Evolutionary conservation across 2,329 filamentous ascomycete species (phyloP).

Genomic region (Aspergillus hiratsukae): DNA sequence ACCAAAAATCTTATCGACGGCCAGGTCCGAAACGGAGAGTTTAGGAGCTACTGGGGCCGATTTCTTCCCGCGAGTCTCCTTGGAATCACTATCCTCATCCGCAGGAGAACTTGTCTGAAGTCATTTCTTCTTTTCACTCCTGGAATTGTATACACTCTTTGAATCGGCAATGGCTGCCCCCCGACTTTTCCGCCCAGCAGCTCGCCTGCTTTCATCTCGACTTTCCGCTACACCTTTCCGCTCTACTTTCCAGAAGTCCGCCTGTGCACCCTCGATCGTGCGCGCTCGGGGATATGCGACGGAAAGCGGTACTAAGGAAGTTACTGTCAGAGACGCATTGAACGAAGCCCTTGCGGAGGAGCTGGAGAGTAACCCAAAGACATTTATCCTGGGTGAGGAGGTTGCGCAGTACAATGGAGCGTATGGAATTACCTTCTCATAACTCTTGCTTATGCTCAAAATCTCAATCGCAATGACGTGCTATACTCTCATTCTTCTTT

Average conservation of each 20-base stretch:
- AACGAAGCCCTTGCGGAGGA: conserved; percentile 98
- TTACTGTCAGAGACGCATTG: conserved; percentile 93
- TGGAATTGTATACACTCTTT: conserved; percentile 23
- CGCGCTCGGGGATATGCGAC: conserved; percentile 54
- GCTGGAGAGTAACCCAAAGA: conserved; percentile 88
- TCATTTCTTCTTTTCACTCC: conserved; percentile 14
- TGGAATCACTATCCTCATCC: conserved; percentile 7
- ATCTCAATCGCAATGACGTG: neutral
- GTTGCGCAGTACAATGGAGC: conserved; percentile 99
- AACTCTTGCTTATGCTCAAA: neutral
- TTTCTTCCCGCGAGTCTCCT: conserved; percentile 7
- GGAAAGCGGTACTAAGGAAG: conserved; percentile 69
- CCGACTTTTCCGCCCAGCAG: conserved; percentile 61
- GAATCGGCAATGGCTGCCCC: conserved; percentile 52
- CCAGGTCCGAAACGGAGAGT: conserved; percentile 5
- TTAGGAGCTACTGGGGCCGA: conserved; percentile 6
- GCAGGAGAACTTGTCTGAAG: conserved; percentile 5
- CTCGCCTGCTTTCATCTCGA: conserved; percentile 57
- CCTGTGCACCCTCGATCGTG: conserved; percentile 45
- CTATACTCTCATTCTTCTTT: conserved; percentile 6
- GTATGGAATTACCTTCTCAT: conserved; percentile 41
- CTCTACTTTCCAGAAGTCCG: conserved; percentile 50
- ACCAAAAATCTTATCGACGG: conserved; percentile 13
- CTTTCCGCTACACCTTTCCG: conserved; percentile 48
- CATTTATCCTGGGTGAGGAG: conserved; percentile 95